Percentiles rank a stretch among this genome's conserved stretches.
These are phyloP conservation scores for Neltuma alba DNA, from an alignment of 306 rosid species.

Conservation along the genomic window DNA sequence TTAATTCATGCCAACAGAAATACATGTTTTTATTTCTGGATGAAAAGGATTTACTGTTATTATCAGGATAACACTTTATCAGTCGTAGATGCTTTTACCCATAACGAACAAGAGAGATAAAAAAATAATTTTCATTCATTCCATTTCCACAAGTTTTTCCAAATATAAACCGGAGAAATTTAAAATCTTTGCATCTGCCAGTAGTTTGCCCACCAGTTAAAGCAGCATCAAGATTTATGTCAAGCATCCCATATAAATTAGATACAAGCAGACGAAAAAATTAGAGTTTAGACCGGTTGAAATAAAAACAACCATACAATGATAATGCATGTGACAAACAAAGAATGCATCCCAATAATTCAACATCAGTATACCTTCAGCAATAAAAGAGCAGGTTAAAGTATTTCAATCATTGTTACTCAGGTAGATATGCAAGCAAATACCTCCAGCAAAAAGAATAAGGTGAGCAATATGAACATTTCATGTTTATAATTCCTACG, in stretches of 20 bases:
- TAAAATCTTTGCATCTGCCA: neutral
- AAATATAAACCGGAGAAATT: neutral
- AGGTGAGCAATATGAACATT: constrained; percentile 44
- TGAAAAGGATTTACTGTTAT: neutral
- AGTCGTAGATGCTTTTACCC: neutral
- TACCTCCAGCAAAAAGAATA: neutral
- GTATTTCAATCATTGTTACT: neutral
- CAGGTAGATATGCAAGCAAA: constrained; percentile 16
- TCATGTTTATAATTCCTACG: constrained; percentile 89
- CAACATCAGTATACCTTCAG: neutral
- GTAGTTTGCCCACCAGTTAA: neutral
- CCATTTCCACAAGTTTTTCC: neutral
- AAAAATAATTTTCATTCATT: neutral
- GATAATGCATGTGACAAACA: neutral
- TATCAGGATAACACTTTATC: neutral
- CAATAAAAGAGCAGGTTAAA: constrained; percentile 4
- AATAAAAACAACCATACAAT: neutral
- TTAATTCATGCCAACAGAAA: neutral
- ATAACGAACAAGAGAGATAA: neutral
- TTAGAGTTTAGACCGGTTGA: neutral
- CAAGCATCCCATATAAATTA: neutral
- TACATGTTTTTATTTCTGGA: neutral
- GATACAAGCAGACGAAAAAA: neutral
- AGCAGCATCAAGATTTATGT: neutral
- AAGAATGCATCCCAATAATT: neutral